These are phyloP conservation scores for Epichloe glyceriae DNA, from an alignment of 2,329 filamentous ascomycete genomes.

Conservation along the genomic window DNA sequence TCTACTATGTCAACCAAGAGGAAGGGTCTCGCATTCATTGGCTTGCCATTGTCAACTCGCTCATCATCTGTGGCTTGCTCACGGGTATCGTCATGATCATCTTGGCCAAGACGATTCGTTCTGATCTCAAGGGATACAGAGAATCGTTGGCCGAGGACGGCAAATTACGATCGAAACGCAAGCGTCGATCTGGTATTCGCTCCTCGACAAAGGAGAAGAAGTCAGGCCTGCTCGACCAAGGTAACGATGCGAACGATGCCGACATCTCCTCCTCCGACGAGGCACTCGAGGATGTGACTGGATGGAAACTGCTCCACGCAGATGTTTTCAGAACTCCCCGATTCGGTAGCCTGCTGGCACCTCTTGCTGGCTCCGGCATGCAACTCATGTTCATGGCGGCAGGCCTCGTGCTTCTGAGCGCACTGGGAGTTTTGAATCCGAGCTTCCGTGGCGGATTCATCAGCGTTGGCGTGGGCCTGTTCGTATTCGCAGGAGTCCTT, in stretches of 20 bases:
- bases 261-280: constrained; percentile 39
- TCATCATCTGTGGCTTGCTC: constrained; percentile 69
- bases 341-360: constrained; percentile 61
- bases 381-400: constrained; percentile 74
- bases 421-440: constrained; percentile 67
- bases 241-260: constrained; percentile 37
- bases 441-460: constrained; percentile 85
- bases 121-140: constrained; percentile 64
- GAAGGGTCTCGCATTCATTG: constrained; percentile 74
- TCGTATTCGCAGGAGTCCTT: constrained; percentile 70
- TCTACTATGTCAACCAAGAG: constrained; percentile 81
- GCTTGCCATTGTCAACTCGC: constrained; percentile 77
- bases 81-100: constrained; percentile 73
- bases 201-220: constrained; percentile 37
- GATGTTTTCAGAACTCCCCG: constrained; percentile 71
- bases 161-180: constrained; percentile 41
- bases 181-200: constrained; percentile 22
- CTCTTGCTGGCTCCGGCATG: constrained; percentile 72
- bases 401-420: constrained; percentile 59
- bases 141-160: constrained; percentile 55
- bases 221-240: constrained; percentile 47
- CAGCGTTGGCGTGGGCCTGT: constrained; percentile 70
- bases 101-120: constrained; percentile 61
- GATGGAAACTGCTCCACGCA: constrained; percentile 81
- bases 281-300: constrained; percentile 63